phyloP scores from a whole-genome alignment of 73 alveolate genomes.

The Stentor coeruleus region DNA sequence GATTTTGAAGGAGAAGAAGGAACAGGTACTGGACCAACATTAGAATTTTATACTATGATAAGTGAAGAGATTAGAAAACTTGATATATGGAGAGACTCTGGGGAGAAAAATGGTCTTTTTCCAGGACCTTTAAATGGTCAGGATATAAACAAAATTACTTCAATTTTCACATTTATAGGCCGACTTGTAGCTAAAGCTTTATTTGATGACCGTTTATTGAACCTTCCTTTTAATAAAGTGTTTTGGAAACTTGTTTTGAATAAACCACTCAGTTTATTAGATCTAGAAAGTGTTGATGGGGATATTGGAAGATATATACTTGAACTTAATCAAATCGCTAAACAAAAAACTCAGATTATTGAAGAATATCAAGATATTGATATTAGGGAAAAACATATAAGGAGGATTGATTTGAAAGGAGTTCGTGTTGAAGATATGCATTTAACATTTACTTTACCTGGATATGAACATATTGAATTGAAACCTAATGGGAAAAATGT shows the following conservation, averaged over 20 bases:
- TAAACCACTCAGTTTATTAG: constrained; percentile 47
- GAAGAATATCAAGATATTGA: constrained; percentile 23
- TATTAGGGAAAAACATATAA: neutral
- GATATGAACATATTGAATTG: constrained; percentile 65
- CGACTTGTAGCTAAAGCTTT: constrained; percentile 72
- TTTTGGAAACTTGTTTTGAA: constrained; percentile 77
- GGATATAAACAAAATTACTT: constrained; percentile 46
- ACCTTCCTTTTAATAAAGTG: constrained; percentile 69
- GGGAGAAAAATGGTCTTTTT: constrained; percentile 76
- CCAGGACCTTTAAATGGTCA: constrained; percentile 69
- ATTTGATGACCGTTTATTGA: constrained; percentile 82
- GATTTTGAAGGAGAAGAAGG: constrained; percentile 85
- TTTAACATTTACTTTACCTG: constrained; percentile 79
- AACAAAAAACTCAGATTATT: constrained; percentile 45
- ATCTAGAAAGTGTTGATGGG: constrained; percentile 54
- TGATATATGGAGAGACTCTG: constrained; percentile 38
- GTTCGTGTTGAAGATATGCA: constrained; percentile 55
- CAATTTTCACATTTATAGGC: constrained; percentile 66
- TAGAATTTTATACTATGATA: constrained; percentile 70
- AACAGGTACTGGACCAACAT: constrained; percentile 93
- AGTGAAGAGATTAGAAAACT: constrained; percentile 56
- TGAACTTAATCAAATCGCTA: constrained; percentile 58
- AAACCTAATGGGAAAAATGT: constrained; percentile 60
- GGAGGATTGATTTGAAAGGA: constrained; percentile 9
- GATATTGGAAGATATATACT: constrained; percentile 35